A percentile compares a stretch with the other conserved stretches of the same genome.
These are phyloP conservation scores for Xylariaceae sp. DNA, from an alignment of 2,329 filamentous ascomycete genomes.

Conservation along the genomic window DNA sequence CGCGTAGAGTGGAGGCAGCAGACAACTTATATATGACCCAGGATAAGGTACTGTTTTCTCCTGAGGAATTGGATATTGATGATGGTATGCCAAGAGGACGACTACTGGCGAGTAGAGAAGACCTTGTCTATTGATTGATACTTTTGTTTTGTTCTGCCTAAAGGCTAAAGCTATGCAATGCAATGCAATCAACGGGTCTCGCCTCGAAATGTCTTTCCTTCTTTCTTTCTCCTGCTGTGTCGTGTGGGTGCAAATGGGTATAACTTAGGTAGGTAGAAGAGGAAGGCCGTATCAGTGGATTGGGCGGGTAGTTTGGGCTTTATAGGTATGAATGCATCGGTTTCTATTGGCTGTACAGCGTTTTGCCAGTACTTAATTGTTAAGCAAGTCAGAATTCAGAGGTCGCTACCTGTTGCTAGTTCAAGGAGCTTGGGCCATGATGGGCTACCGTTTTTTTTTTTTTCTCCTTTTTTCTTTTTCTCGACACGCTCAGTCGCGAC, in stretches of 20 bases:
- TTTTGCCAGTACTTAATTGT: constrained; percentile 26
- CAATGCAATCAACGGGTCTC: background rate
- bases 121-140: no score
- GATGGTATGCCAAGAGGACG: no score
- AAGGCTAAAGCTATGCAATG: no score
- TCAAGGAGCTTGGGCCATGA: background rate
- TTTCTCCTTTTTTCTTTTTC: background rate
- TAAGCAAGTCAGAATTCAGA: constrained; percentile 36
- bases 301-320: background rate
- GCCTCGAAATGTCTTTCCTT: background rate
- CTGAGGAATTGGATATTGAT: no score
- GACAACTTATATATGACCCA: no score
- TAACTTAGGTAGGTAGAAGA: background rate
- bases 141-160: background rate
- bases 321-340: background rate
- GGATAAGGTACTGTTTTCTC: no score
- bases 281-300: constrained; percentile 3
- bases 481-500: background rate
- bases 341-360: background rate
- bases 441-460: background rate
- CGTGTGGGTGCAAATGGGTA: background rate
- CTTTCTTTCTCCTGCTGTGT: no score
- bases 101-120: no score
- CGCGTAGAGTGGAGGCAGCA: no score
- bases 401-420: constrained; percentile 19